phyloP scores from a whole-genome alignment of 768 basidiomycete species.

The Collybia sp. region DNA sequence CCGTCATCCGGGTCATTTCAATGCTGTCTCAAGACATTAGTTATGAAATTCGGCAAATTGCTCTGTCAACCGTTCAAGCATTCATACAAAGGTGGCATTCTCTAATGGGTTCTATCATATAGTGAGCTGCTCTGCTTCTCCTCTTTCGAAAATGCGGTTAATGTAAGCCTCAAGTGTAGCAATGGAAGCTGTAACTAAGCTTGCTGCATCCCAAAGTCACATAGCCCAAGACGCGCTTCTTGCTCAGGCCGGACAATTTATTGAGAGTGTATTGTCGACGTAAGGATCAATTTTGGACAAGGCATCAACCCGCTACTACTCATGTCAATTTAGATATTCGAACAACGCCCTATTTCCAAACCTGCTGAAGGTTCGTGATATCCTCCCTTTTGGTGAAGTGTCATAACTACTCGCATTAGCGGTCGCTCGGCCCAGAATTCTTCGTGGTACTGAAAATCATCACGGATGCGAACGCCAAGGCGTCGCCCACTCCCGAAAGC shows the following conservation, averaged over 20 bases:
- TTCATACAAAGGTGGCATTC: constrained; percentile 58
- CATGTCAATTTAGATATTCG: constrained; percentile 39
- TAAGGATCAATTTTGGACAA: constrained; percentile 19
- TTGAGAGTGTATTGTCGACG: constrained; percentile 47
- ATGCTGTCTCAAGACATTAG: constrained; percentile 49
- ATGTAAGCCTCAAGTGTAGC: constrained; percentile 33
- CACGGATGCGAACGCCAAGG: constrained; percentile 29
- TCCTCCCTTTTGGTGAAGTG: background rate
- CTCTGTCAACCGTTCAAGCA: constrained; percentile 55
- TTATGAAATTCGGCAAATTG: constrained; percentile 65
- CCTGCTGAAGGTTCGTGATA: constrained; percentile 48
- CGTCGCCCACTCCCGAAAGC: constrained; percentile 18
- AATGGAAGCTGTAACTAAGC: constrained; percentile 43
- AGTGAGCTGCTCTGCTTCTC: constrained; percentile 29
- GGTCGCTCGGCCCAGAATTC: constrained; percentile 38
- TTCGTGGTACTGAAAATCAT: constrained; percentile 52
- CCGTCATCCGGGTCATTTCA: constrained; percentile 47
- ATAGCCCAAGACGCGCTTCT: constrained; percentile 56
- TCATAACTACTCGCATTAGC: constrained; percentile 24
- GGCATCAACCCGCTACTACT: constrained; percentile 1
- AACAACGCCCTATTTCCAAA: constrained; percentile 52
- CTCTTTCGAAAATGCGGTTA: background rate
- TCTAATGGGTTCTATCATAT: constrained; percentile 47
- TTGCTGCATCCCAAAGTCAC: constrained; percentile 42
- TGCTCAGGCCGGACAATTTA: constrained; percentile 49